Conservation (phyloP, 352 stramenopile species). For the Phytophthora capsici region DNA sequence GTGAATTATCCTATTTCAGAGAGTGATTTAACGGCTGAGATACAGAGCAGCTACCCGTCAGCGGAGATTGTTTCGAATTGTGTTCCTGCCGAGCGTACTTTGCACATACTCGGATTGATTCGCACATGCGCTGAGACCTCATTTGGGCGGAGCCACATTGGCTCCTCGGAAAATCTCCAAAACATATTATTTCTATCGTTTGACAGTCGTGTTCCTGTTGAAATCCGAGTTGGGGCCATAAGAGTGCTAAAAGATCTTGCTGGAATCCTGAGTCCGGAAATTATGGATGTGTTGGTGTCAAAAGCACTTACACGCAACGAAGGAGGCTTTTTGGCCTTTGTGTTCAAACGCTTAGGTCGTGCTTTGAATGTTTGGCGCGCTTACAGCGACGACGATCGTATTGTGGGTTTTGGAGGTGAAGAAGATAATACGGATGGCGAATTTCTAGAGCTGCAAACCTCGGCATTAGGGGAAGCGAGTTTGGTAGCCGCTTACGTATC, state of each 20-base stretch:
- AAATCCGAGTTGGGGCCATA: constrained; percentile 56
- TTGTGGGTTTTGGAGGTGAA: not conserved
- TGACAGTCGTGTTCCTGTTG: constrained; percentile 47
- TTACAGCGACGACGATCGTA: constrained; percentile 31
- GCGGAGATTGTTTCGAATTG: constrained; percentile 24
- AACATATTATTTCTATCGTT: constrained; percentile 71
- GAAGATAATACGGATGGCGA: constrained; percentile 14
- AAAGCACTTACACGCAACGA: constrained; percentile 28
- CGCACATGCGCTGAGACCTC: constrained; percentile 62
- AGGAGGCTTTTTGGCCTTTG: constrained; percentile 38
- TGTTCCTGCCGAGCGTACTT: constrained; percentile 55
- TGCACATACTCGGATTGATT: constrained; percentile 72
- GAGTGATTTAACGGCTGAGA: constrained; percentile 55
- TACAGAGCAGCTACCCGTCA: constrained; percentile 55
- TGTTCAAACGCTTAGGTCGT: constrained; percentile 45
- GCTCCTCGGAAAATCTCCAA: constrained; percentile 62
- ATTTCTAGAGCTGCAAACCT: constrained; percentile 52
- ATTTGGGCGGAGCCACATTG: constrained; percentile 61
- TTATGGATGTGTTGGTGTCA: constrained; percentile 47
- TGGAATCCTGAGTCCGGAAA: constrained; percentile 37
- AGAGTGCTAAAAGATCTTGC: constrained; percentile 54
- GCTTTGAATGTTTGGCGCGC: constrained; percentile 53
- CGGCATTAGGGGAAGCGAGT: constrained; percentile 49
- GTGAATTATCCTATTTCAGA: constrained; percentile 53
- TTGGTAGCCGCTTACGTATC: constrained; percentile 57